phyloP scores from a whole-genome alignment of 257 asterid genomes.

The Agastache rugosa region DNA sequence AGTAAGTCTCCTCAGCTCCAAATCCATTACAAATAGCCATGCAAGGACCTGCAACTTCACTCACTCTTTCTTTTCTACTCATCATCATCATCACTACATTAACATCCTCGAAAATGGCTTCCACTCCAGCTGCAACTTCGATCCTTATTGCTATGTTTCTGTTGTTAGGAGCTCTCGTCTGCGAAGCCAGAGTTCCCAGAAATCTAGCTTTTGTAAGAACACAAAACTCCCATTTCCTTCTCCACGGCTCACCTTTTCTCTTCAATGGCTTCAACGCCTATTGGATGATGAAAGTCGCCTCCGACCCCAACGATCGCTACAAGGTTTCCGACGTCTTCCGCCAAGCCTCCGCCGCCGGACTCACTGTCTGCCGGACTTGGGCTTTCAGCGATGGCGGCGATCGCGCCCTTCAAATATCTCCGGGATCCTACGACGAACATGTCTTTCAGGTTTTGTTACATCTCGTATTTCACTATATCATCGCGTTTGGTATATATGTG shows the following conservation, averaged over 20 bases:
- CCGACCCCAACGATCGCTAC: constrained; percentile 53
- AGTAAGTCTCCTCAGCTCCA: constrained; percentile 28
- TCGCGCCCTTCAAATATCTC: constrained; percentile 60
- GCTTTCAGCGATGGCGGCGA: constrained; percentile 74
- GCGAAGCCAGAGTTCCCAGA: constrained; percentile 36
- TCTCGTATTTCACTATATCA: not conserved
- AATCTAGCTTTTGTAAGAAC: constrained; percentile 48
- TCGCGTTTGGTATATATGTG: not conserved
- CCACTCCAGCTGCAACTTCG: not conserved
- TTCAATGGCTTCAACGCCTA: constrained; percentile 82
- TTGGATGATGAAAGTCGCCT: constrained; percentile 78
- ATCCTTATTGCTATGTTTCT: constrained; percentile 29
- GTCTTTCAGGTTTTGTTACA: constrained; percentile 59
- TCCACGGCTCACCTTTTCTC: constrained; percentile 64
- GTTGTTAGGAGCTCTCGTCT: not conserved
- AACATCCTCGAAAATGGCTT: constrained; percentile 11
- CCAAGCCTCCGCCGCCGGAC: constrained; percentile 66
- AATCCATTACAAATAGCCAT: constrained; percentile 49
- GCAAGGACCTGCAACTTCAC: constrained; percentile 27
- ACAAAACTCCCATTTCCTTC: constrained; percentile 51
- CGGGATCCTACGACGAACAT: constrained; percentile 70
- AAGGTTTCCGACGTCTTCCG: constrained; percentile 59
- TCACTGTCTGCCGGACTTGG: constrained; percentile 75
- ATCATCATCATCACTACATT: not conserved
- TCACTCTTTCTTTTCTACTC: not conserved